These are phyloP conservation scores for Chiua virens DNA, from an alignment of 768 basidiomycete species.

Conservation along the genomic window DNA sequence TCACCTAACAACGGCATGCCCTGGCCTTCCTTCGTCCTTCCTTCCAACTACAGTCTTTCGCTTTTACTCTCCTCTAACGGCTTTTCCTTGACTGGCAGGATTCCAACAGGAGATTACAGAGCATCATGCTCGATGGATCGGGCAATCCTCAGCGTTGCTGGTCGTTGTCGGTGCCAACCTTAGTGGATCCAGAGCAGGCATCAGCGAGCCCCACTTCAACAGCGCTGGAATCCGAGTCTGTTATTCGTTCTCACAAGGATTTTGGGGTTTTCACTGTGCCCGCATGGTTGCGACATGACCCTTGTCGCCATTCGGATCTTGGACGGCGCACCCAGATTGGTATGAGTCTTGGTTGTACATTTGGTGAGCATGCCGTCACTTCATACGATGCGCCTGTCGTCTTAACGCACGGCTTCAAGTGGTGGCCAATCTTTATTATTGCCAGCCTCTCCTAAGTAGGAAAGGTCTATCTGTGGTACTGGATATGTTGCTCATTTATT, in stretches of 20 bases:
- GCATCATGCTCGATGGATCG: conserved; percentile 13
- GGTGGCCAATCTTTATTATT: conserved; percentile 78
- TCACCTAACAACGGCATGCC: neutral
- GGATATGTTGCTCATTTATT: neutral
- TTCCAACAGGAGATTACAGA: neutral
- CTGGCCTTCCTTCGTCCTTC: conserved; percentile 1
- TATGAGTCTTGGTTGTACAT: conserved; percentile 49
- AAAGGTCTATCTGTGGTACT: conserved; percentile 3
- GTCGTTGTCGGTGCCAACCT: conserved; percentile 15
- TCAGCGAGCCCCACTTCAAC: neutral
- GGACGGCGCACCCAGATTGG: conserved; percentile 41
- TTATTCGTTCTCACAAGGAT: conserved; percentile 14
- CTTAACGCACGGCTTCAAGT: conserved; percentile 12
- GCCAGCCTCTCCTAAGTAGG: conserved; percentile 74
- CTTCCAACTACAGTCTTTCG: conserved; percentile 17
- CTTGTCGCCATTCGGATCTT: conserved; percentile 37
- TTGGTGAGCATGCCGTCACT: conserved; percentile 32
- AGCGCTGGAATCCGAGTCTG: neutral
- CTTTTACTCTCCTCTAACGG: neutral
- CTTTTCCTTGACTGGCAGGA: neutral
- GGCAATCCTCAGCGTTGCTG: conserved; percentile 5
- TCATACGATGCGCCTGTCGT: neutral
- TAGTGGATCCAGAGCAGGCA: conserved; percentile 11
- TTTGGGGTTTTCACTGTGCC: conserved; percentile 53
- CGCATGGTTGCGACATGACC: conserved; percentile 39